Evolutionary conservation across 73 alveolate species (phyloP).

Genomic region (Symbiodinium natans): DNA sequence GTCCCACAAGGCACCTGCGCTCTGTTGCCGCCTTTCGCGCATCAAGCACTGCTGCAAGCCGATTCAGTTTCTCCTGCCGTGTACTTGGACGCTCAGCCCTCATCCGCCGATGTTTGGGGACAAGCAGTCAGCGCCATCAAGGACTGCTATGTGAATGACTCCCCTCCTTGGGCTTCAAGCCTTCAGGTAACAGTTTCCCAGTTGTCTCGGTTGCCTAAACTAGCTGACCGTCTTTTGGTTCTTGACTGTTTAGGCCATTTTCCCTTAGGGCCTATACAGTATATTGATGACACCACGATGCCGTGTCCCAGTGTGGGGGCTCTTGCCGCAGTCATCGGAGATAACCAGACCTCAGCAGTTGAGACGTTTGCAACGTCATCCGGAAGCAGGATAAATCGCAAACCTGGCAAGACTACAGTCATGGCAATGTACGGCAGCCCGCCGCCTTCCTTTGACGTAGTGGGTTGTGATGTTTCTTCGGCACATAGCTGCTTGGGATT

Average conservation of each 20-base stretch:
- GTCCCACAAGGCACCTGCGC: neutral
- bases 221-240: neutral
- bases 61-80: too few relatives aligned
- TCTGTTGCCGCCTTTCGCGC: neutral
- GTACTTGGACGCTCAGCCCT: neutral
- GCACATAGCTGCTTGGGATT: neutral
- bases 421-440: neutral
- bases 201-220: neutral
- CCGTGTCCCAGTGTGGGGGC: neutral
- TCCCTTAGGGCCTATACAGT: neutral
- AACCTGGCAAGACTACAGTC: neutral
- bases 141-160: too few relatives aligned
- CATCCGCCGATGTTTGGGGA: neutral
- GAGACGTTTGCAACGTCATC: neutral
- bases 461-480: neutral
- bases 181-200: too few relatives aligned
- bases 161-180: too few relatives aligned
- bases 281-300: neutral
- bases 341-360: neutral
- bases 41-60: too few relatives aligned
- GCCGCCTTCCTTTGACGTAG: neutral
- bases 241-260: neutral
- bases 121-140: too few relatives aligned
- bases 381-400: neutral
- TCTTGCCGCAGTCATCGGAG: neutral